A percentile compares a stretch with the other conserved stretches of the same genome.
phyloP scores from a whole-genome alignment of 2,329 filamentous ascomycete genomes.

The Penicillium aurantiogriseum region DNA sequence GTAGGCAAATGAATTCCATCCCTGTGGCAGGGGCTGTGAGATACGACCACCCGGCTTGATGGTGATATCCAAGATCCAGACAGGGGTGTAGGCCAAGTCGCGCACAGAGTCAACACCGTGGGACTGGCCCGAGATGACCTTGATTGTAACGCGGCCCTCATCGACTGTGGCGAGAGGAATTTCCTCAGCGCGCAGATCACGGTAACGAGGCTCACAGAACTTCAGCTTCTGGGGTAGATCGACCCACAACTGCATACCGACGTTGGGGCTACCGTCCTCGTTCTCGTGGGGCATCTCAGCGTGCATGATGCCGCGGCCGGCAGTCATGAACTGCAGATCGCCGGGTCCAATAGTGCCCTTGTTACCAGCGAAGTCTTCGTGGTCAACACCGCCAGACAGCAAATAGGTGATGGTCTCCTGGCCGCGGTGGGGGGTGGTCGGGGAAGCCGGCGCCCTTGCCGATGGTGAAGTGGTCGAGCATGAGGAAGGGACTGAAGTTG shows the following conservation, averaged over 20 bases:
- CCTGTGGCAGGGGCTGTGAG: constrained; percentile 69
- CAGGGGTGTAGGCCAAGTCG: constrained; percentile 91
- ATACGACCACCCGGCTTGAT: constrained; percentile 77
- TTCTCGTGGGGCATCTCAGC: constrained; percentile 90
- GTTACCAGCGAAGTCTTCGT: constrained; percentile 89
- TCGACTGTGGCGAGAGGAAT: constrained; percentile 74
- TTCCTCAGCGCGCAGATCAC: constrained; percentile 75
- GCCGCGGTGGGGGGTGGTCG: constrained; percentile 75
- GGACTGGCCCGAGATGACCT: constrained; percentile 84
- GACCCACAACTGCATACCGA: constrained; percentile 94
- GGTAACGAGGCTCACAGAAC: constrained; percentile 85
- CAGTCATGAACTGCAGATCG: constrained; percentile 98
- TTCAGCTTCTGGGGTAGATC: constrained; percentile 82
- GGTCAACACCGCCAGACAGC: constrained; percentile 79
- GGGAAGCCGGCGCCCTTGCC: constrained; percentile 82
- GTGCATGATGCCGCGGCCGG: constrained; percentile 86
- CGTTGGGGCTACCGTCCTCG: constrained; percentile 70
- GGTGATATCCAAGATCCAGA: constrained; percentile 88
- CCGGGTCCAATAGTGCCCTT: constrained; percentile 78
- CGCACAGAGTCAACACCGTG: constrained; percentile 83
- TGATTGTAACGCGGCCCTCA: constrained; percentile 71
- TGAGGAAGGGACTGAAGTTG: constrained; percentile 89
- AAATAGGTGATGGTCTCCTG: constrained; percentile 92
- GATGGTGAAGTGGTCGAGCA: constrained; percentile 91
- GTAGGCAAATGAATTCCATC: constrained; percentile 91